Base-by-base conservation (phyloP, 176 grass and related monocot species). In the Lolium multiflorum region DNA sequence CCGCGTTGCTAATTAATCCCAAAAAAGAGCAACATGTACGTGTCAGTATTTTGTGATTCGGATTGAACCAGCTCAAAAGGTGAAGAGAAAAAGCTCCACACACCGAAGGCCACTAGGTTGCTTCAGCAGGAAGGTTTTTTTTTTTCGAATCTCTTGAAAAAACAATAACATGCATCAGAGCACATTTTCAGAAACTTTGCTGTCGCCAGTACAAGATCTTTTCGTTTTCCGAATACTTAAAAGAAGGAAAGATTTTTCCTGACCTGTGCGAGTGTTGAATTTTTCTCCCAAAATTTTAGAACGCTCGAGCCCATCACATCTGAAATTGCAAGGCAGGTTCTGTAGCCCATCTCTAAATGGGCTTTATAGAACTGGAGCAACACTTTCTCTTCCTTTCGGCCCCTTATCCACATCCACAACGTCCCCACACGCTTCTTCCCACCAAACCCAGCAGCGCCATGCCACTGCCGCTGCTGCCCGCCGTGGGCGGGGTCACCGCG, bases 371-470 rank as follows among this genome's bases (percentile, higher is more conserved):
- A 21, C 52, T 41, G 26, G 11, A 44, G 0, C 3, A 60, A 20
- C 3, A 2, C 1, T 28, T 31, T 51, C 51, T 26, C 2, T 22
- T 48, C 76, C 12, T 66, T 67, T 49, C 68, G 75, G n/a, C 15
- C 49, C 49, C 62, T 69, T 90, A 82, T 90, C 83, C 88, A 71
- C 39, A 85, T 39, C 64, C 28, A 22, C 48, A 82, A 18, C 43
- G 17, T 35, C 17, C 17, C 2, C 37, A 26, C 15, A 26, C 66
- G 8, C 7, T 46, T 7, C 63, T 64, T 18, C 26, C 25, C 0
- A 79, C 64, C 17, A 51, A 83, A 82, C 12, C 35, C 11, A 77
- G 37, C 11, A 77, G 37, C 50, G 25, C 57, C 25, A 81, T 75
- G 70, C 56, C 62, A 24, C 7, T 71, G 78, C 83, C 83, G 37